Evolutionary conservation across 495 filamentous ascomycete genomes (phyloP), one percentile per base, ranked within the genome.

Genomic region (Penicillium simplicissimum): DNA sequence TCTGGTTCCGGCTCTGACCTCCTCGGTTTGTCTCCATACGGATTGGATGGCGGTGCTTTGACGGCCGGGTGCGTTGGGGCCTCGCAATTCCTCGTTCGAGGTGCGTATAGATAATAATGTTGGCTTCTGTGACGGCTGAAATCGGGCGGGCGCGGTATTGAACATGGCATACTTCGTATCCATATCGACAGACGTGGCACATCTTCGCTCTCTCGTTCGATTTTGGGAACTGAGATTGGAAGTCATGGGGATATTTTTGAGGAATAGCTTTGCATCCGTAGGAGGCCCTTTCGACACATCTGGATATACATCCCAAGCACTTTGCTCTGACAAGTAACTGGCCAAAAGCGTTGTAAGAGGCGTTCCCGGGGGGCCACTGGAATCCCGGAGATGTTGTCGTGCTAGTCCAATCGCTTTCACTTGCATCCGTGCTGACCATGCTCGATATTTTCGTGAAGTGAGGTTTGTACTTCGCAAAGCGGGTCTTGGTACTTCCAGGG

Each of bases 341-440:
- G 65, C 56, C 34, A 76, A 47, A 0, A 75, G 23, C 5, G 72
- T 68, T 0, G 71, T 67, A 8, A 63, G 51, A 3, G 78, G 78
- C 8, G 71, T 81, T 55, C 78, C 77, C 19, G 76, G 78, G 13
- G 77, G 77, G 1, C 68, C 73, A 25, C 65, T 64, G 13, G 71
- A 65, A 34, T 64, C 69, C 8, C 55, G 45, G 3, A 58, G 51
- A 31, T 63, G 57, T 25, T 61, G 25, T 15, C 59, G 23, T 2
- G 59, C 35, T 10, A 34, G 38, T 11, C 58, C 58, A 3, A 54
- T 55, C 21, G 69, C 61, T 43, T 70, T 62, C 8, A 79, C 19
- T 48, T 77, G 71, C 73, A 81, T 74, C 33, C 68, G 64, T 19
- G 76, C 71, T 9, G 77, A 75, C 78, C 78, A 81, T 21, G 61